Evolutionary conservation across 768 basidiomycete genomes (phyloP), one percentile per base, ranked within the genome.

Genomic region (Paxillus involutus): DNA sequence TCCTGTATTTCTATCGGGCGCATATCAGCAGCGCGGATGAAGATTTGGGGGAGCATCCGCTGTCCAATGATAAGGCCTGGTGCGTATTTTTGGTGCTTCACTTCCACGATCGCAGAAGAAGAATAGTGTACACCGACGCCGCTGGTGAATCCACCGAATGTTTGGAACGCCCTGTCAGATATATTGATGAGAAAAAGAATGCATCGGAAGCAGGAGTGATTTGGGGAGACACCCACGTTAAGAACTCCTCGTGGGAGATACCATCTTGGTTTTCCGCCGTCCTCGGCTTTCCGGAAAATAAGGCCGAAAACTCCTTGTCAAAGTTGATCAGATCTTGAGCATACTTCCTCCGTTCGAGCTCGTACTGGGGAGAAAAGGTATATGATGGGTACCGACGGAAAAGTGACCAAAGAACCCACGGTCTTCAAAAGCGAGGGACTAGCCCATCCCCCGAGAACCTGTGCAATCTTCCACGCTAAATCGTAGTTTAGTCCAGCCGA

Each of bases 321-420:
- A 88, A 89, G 46, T 78, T 60, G 53, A 90, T 90, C 54, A 92
- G 75, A 53, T 89, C 86, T 67, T 85, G 79, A 0, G 89, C 88
- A 54, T 81, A 87, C 59, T 79, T 80, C 47, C 80, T 77, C 26
- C 89, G 76, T 62, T 92, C 89, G 26, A 71, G 55, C 65, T 89
- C 85, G 63, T 89, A 89, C 87, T 88, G 50, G 39, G n/a, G 16
- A 16, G n/a, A n/a, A 26, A 16, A 42, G 3, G 12, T 4, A 24
- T 32, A 19, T 51, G 21, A 48, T 9, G 33, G 10, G 8, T 11
- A 56, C 30, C 21, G 26, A 52, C 43, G 29, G 8, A 26, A 10
- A 11, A 29, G 6, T 30, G 17, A 16, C 9, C 6, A 13, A 30
- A n/a, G 39, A n/a, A 61, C 73, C 13, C 61, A 80, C 73, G 3